phyloP scores from a whole-genome alignment of 306 rosid species.

The Mimosa bimucronata region DNA sequence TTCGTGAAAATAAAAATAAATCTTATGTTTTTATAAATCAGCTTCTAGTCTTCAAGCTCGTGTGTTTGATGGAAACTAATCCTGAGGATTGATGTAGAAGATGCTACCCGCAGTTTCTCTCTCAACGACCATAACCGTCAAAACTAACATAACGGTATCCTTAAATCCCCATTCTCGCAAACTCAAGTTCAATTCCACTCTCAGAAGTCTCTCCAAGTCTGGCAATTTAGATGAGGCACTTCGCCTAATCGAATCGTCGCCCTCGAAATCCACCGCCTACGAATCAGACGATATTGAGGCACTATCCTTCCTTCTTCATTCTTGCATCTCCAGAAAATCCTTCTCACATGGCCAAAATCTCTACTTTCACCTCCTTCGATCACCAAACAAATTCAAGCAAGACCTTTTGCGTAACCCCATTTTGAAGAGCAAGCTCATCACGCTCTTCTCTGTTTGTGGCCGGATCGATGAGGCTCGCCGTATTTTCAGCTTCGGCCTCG shows the following conservation, averaged over 20 bases:
- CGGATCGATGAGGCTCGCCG: conserved; percentile 51
- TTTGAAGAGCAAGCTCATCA: conserved; percentile 60
- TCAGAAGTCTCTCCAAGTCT: conserved; percentile 53
- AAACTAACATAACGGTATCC: conserved; percentile 41
- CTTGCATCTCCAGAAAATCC: conserved; percentile 59
- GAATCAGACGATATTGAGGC: conserved; percentile 37
- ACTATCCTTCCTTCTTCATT: conserved; percentile 50
- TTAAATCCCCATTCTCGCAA: conserved; percentile 30
- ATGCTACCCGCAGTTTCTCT: conserved; percentile 58
- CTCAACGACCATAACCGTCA: conserved; percentile 40
- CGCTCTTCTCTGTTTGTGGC: conserved; percentile 64
- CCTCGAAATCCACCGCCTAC: conserved; percentile 37
- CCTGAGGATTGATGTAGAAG: not conserved
- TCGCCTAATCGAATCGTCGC: conserved; percentile 51
- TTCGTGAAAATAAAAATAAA: not conserved
- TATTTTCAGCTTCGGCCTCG: conserved; percentile 39
- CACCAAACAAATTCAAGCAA: conserved; percentile 6
- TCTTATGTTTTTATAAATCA: not conserved
- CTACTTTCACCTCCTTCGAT: conserved; percentile 42
- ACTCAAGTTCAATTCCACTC: conserved; percentile 35
- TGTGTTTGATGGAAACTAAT: not conserved
- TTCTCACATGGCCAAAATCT: conserved; percentile 59
- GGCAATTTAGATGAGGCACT: conserved; percentile 61
- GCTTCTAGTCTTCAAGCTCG: not conserved
- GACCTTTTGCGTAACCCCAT: conserved; percentile 50